phyloP scores from a whole-genome alignment of 345 rosid species.

The Xanthoceras sorbifolium region DNA sequence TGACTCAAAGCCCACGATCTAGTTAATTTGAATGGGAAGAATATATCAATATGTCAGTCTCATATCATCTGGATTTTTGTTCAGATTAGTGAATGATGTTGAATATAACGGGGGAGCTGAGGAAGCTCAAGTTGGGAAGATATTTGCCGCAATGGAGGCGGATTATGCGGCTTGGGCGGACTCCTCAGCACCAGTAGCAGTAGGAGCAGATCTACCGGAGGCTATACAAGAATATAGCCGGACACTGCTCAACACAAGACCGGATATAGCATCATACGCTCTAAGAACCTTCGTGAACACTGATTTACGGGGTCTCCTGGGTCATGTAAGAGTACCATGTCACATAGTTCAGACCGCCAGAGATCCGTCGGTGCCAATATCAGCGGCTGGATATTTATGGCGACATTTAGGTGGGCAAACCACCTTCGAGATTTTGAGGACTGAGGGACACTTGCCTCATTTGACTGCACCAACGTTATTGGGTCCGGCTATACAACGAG shows the following conservation, averaged over 20 bases:
- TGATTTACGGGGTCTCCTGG: slow-evolving; percentile 50
- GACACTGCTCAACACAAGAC: slow-evolving; percentile 59
- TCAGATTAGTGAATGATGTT: too few species aligned
- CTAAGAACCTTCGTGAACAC: slow-evolving; percentile 41
- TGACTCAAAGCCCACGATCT: too few species aligned
- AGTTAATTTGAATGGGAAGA: too few species aligned
- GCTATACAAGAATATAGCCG: slow-evolving; percentile 55
- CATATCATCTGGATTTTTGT: too few species aligned
- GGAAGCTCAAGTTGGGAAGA: slow-evolving; percentile 39
- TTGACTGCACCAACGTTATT: slow-evolving; percentile 44
- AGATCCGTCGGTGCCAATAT: slow-evolving; percentile 45
- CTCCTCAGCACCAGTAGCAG: slow-evolving; percentile 48
- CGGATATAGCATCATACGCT: slow-evolving; percentile 49
- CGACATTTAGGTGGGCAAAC: slow-evolving; percentile 49
- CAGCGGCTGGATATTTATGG: slow-evolving; percentile 46
- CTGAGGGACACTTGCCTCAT: slow-evolving; percentile 60
- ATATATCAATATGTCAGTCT: too few species aligned
- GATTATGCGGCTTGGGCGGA: slow-evolving; percentile 53
- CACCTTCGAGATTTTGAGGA: slow-evolving; percentile 47
- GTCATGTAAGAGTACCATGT: slow-evolving; percentile 46
- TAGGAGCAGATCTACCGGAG: slow-evolving; percentile 52
- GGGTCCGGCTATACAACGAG: slow-evolving; percentile 46
- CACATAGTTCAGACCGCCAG: slow-evolving; percentile 49
- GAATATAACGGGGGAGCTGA: slow-evolving; percentile 47
- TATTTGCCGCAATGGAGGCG: slow-evolving; percentile 53